Percentiles rank a stretch among this genome's conserved stretches.
Evolutionary conservation across 805 yeast species (phyloP).

Genomic region (Brettanomyces sp.): DNA sequence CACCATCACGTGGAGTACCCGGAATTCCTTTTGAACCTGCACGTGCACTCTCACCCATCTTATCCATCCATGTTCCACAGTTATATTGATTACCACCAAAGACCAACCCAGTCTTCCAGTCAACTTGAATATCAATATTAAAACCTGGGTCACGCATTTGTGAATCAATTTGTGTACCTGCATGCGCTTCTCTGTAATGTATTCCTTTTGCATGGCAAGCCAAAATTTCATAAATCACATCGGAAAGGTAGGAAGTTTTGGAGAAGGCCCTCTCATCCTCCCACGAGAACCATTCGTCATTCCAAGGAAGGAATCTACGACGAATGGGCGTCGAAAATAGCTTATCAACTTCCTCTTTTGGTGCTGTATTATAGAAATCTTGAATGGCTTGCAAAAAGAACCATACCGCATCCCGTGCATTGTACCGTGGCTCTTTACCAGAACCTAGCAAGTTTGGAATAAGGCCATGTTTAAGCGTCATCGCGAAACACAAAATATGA

Average conservation of each 20-base stretch:
- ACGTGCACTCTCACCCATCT: conserved; percentile 88
- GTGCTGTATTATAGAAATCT: conserved; percentile 62
- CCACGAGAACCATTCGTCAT: conserved; percentile 64
- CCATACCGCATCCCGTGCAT: conserved; percentile 97
- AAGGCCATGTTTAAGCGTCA: conserved; percentile 88
- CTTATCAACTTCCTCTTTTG: conserved; percentile 42
- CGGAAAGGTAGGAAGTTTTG: conserved; percentile 60
- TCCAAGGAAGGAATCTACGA: conserved; percentile 66
- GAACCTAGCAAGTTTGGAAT: conserved; percentile 91
- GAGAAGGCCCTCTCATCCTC: conserved; percentile 72
- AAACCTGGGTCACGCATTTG: conserved; percentile 93
- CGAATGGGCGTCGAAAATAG: conserved; percentile 64
- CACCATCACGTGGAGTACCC: conserved; percentile 97
- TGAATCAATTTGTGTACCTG: conserved; percentile 78
- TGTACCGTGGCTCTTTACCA: conserved; percentile 87
- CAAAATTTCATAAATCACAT: conserved; percentile 72
- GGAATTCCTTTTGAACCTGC: conserved; percentile 90
- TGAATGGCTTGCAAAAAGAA: conserved; percentile 84
- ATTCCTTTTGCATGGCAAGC: conserved; percentile 87
- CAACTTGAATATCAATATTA: conserved; percentile 70
- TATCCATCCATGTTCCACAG: conserved; percentile 99
- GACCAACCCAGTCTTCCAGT: conserved; percentile 82
- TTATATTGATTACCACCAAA: conserved; percentile 88
- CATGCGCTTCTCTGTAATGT: conserved; percentile 87
- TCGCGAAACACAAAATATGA: conserved; percentile 82